A percentile compares a stretch with the other conserved stretches of the same genome.
Evolutionary conservation across 2,329 filamentous ascomycete species (phyloP).

Genomic region (Xylaria sp.): DNA sequence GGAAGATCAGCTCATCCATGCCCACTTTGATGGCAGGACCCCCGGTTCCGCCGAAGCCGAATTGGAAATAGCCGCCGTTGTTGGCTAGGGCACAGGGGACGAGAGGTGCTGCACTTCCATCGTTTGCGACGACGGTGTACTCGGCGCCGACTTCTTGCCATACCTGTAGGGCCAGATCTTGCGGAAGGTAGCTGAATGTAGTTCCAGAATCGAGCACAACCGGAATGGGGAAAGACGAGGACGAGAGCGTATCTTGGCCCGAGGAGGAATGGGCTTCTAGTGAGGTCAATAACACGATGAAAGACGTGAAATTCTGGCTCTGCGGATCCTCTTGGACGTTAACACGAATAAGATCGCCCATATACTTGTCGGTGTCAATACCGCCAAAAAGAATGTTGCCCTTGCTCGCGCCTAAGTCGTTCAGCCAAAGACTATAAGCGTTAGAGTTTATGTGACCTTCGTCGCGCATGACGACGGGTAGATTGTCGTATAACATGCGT

Average conservation of each 20-base stretch:
- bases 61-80: slow-evolving; percentile 62
- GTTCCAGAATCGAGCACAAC: slow-evolving; percentile 80
- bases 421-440: slow-evolving; percentile 78
- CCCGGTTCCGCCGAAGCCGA: slow-evolving; percentile 62
- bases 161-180: slow-evolving; percentile 64
- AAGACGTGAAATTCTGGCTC: slow-evolving; percentile 56
- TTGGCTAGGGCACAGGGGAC: slow-evolving; percentile 62
- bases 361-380: slow-evolving; percentile 80
- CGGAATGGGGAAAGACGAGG: slow-evolving; percentile 60
- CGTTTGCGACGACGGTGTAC: slow-evolving; percentile 61
- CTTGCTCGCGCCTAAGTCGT: slow-evolving; percentile 67
- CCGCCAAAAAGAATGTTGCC: slow-evolving; percentile 83
- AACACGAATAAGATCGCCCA: slow-evolving; percentile 70
- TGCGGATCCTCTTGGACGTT: slow-evolving; percentile 63
- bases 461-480: slow-evolving; percentile 73
- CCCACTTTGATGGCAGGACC: slow-evolving; percentile 63
- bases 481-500: slow-evolving; percentile 61
- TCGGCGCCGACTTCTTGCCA: slow-evolving; percentile 66
- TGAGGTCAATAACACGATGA: slow-evolving; percentile 61
- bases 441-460: slow-evolving; percentile 72
- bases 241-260: slow-evolving; percentile 59
- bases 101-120: slow-evolving; percentile 54
- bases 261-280: slow-evolving; percentile 60
- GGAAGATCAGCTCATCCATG: slow-evolving; percentile 68
- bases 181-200: slow-evolving; percentile 76